These are phyloP conservation scores for Conidiobolus incongruus DNA, from an alignment of 371 early-diverging fungal genomes.

Conservation along the genomic window DNA sequence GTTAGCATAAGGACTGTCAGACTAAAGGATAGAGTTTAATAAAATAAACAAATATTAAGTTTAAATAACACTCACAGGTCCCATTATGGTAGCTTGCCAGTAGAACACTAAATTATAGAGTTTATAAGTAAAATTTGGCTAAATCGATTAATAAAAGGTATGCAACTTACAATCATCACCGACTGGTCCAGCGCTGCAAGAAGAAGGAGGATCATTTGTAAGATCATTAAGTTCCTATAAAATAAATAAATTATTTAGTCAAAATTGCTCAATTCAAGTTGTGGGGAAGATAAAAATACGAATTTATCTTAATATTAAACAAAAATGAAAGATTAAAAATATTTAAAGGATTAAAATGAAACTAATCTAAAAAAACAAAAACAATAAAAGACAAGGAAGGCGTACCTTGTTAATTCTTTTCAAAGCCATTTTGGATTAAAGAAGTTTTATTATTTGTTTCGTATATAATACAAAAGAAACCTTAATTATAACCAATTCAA, in stretches of 20 bases:
- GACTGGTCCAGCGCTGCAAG: constrained; percentile 71
- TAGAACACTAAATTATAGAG: constrained; percentile 74
- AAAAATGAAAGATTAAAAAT: no score
- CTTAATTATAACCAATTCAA: no score
- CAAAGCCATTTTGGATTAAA: constrained; percentile 49
- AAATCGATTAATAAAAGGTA: not conserved
- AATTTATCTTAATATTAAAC: no score
- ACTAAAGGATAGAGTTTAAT: constrained; percentile 9
- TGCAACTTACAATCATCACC: constrained; percentile 44
- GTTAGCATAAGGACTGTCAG: constrained; percentile 48
- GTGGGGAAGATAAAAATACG: no score
- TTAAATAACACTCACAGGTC: constrained; percentile 69
- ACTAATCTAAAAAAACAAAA: no score
- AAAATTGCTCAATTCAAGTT: no score
- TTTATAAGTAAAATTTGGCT: not conserved
- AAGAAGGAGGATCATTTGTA: constrained; percentile 50
- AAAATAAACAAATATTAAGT: no score
- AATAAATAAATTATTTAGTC: no score
- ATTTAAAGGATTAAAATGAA: no score
- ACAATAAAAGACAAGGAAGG: no score
- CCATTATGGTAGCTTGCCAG: constrained; percentile 89
- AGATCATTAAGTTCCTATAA: constrained; percentile 87
- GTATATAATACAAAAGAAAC: no score
- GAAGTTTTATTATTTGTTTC: no score
- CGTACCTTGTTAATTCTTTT: constrained; percentile 85